These are phyloP conservation scores for Metschnikowia colocasiae DNA, from an alignment of 805 yeast species.

Conservation along the genomic window DNA sequence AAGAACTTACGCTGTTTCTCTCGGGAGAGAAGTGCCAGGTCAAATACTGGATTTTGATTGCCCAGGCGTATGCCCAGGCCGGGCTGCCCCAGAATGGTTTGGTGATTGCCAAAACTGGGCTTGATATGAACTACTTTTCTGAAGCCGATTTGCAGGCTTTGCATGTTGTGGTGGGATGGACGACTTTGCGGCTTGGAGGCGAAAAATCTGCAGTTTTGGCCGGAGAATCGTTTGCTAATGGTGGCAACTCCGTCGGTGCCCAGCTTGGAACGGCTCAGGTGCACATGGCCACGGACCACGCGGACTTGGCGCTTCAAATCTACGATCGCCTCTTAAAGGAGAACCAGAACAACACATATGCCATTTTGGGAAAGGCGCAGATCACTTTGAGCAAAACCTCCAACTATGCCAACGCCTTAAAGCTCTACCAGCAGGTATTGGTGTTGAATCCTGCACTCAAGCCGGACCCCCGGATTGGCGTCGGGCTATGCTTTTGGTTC, in stretches of 20 bases:
- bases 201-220: constrained; percentile 24
- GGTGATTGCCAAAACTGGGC: constrained; percentile 59
- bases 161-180: constrained; percentile 70
- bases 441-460: constrained; percentile 68
- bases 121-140: constrained; percentile 37
- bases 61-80: constrained; percentile 71
- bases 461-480: constrained; percentile 93
- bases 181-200: constrained; percentile 45
- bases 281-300: constrained; percentile 52
- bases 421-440: constrained; percentile 78
- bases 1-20: constrained; percentile 72
- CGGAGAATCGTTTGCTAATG: constrained; percentile 17
- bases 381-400: constrained; percentile 62
- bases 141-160: constrained; percentile 48
- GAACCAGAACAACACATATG: constrained; percentile 64
- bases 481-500: constrained; percentile 92
- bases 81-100: constrained; percentile 58
- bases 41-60: constrained; percentile 81
- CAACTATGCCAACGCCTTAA: constrained; percentile 69
- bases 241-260: constrained; percentile 1
- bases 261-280: constrained; percentile 46
- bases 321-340: constrained; percentile 58
- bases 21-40: constrained; percentile 74
- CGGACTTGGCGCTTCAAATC: constrained; percentile 66
- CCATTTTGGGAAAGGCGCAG: constrained; percentile 82